Conservation (phyloP, 768 basidiomycete genomes). For the Hypholoma sublateritium region DNA sequence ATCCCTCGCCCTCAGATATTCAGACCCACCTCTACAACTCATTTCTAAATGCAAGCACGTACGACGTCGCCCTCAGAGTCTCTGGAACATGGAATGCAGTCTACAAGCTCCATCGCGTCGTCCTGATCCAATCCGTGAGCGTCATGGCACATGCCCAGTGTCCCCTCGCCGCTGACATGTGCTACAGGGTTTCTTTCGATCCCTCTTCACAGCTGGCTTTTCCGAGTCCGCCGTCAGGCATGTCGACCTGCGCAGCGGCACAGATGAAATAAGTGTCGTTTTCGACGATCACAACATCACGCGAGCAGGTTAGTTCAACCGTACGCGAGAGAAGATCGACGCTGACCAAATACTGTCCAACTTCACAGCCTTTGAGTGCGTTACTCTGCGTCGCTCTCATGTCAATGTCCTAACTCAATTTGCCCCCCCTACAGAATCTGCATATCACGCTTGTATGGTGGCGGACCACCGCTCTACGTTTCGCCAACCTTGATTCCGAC, state of each 20-base stretch:
- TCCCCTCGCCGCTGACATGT: neutral
- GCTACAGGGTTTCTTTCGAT: conserved; percentile 79
- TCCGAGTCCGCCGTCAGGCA: conserved; percentile 50
- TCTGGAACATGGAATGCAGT: conserved; percentile 64
- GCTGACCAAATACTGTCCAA: neutral
- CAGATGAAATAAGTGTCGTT: conserved; percentile 64
- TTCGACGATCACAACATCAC: conserved; percentile 91
- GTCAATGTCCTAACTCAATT: neutral
- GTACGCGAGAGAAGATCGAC: neutral
- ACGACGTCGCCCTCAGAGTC: conserved; percentile 77
- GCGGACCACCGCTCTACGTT: conserved; percentile 74
- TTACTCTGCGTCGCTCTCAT: conserved; percentile 13
- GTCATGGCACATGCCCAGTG: neutral
- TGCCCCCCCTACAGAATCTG: conserved; percentile 61
- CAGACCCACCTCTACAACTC: conserved; percentile 78
- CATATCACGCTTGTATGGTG: conserved; percentile 84
- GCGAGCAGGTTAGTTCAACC: conserved; percentile 61
- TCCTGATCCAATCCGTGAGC: conserved; percentile 82
- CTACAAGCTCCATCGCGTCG: conserved; percentile 81
- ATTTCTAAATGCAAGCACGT: conserved; percentile 68
- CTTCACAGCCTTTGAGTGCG: conserved; percentile 85
- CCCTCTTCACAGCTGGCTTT: conserved; percentile 83
- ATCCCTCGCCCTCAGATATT: conserved; percentile 52
- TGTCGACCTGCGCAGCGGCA: conserved; percentile 23
- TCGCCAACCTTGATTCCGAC: conserved; percentile 67